Evolutionary conservation across 208 protist genomes (phyloP).

Genomic region (Polymyxa betae): DNA sequence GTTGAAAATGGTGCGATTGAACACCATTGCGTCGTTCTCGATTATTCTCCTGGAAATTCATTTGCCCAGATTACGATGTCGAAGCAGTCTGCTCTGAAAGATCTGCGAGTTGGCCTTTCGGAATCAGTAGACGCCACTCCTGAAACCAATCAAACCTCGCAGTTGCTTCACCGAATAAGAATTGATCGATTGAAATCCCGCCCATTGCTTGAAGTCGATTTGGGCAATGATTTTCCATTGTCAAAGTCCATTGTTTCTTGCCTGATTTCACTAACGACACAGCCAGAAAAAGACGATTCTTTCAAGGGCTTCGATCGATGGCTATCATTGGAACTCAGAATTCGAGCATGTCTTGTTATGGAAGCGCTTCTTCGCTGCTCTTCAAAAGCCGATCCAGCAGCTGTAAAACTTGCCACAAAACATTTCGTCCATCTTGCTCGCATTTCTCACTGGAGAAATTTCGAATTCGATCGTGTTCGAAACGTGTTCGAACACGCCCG

Average conservation of each 20-base stretch:
- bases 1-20: neutral
- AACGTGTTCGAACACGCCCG: neutral
- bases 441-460: neutral
- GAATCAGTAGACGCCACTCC: neutral
- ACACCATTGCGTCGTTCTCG: neutral
- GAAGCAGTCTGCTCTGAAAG: neutral
- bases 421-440: neutral
- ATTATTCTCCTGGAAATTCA: neutral
- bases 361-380: conserved; percentile 12
- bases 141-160: no score
- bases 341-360: neutral
- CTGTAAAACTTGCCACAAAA: neutral
- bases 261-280: neutral
- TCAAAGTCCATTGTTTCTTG: neutral
- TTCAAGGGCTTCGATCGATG: neutral
- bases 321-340: neutral
- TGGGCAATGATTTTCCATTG: neutral
- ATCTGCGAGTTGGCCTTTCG: neutral
- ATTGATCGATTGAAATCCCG: neutral
- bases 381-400: neutral
- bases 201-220: conserved; percentile 4
- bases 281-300: neutral
- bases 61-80: neutral
- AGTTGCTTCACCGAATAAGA: neutral
- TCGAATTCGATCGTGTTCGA: conserved; percentile 36